Evolutionary conservation across 495 filamentous ascomycete genomes (phyloP).

Genomic region (Penicillium bovifimosum): DNA sequence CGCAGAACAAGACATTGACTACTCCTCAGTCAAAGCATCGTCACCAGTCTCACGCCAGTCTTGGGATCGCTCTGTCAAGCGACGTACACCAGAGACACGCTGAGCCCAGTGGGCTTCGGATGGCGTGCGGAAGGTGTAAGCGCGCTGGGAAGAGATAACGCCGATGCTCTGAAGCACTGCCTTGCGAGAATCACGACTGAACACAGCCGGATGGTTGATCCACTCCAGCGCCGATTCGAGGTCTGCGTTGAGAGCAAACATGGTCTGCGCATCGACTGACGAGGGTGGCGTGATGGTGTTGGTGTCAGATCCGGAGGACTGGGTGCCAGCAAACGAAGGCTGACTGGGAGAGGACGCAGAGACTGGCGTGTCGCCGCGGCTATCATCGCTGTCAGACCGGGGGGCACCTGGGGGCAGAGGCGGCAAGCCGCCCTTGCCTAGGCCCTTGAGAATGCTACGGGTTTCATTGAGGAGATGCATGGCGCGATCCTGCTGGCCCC

Average conservation of each 20-base stretch:
- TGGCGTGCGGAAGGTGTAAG: constrained; percentile 85
- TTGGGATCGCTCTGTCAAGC: constrained; percentile 68
- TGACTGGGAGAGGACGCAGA: constrained; percentile 37
- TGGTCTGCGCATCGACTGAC: constrained; percentile 71
- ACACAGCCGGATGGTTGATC: constrained; percentile 96
- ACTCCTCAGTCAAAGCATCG: constrained; percentile 80
- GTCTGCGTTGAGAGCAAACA: constrained; percentile 84
- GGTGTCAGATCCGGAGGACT: constrained; percentile 42
- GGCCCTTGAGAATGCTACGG: constrained; percentile 87
- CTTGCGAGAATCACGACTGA: constrained; percentile 91
- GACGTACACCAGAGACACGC: constrained; percentile 69
- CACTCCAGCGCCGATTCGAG: constrained; percentile 93
- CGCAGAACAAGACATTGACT: background rate
- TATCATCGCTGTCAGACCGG: constrained; percentile 38
- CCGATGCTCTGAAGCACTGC: constrained; percentile 95
- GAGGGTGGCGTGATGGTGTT: constrained; percentile 59
- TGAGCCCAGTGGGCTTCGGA: constrained; percentile 82
- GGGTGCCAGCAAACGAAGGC: constrained; percentile 39
- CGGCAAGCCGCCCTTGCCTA: constrained; percentile 91
- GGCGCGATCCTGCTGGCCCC: constrained; percentile 88
- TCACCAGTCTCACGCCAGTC: constrained; percentile 85
- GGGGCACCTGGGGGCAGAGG: constrained; percentile 63
- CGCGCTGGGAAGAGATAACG: constrained; percentile 89
- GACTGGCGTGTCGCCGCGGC: constrained; percentile 32
- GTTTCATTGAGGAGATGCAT: constrained; percentile 90